A percentile compares a stretch with the other conserved stretches of the same genome.
phyloP scores from a whole-genome alignment of 352 stramenopile genomes.

The Globisporangium ultimum region DNA sequence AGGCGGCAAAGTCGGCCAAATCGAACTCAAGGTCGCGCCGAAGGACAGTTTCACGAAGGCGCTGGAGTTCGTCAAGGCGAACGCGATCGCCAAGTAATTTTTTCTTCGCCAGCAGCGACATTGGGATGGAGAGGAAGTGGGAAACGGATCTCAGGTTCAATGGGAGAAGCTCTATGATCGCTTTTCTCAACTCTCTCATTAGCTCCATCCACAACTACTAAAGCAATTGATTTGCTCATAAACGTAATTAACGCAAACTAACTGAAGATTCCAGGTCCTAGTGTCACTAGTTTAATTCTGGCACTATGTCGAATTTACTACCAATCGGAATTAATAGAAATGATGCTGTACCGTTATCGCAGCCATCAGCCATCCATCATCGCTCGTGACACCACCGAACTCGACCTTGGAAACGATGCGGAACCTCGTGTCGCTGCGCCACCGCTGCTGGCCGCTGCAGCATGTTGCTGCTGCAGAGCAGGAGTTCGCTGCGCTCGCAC shows the following conservation, averaged over 20 bases:
- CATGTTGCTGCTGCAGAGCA: neutral
- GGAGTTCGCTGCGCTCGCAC: slow-evolving; percentile 20
- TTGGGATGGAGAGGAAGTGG: neutral
- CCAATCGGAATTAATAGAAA: neutral
- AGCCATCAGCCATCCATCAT: slow-evolving; percentile 9
- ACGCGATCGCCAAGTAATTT: slow-evolving; percentile 10
- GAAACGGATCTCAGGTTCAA: neutral
- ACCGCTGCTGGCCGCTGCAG: slow-evolving; percentile 36
- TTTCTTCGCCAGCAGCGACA: too few relatives aligned
- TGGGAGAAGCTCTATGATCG: neutral
- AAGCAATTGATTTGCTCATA: neutral
- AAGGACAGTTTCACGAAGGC: slow-evolving; percentile 79
- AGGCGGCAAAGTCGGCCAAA: slow-evolving; percentile 70
- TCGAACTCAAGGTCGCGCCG: slow-evolving; percentile 71
- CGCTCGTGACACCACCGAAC: neutral
- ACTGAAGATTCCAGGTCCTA: too few relatives aligned
- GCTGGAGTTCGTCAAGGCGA: slow-evolving; percentile 49
- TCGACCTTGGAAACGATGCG: slow-evolving; percentile 26
- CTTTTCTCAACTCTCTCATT: too few relatives aligned
- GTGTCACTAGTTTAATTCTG: neutral
- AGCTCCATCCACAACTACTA: neutral
- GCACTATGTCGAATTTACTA: slow-evolving; percentile 2
- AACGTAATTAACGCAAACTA: neutral
- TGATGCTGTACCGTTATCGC: neutral
- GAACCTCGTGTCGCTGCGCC: slow-evolving; percentile 58